These are phyloP conservation scores for Linanthus parryae DNA, from an alignment of 148 eudicot species.

Conservation along the genomic window DNA sequence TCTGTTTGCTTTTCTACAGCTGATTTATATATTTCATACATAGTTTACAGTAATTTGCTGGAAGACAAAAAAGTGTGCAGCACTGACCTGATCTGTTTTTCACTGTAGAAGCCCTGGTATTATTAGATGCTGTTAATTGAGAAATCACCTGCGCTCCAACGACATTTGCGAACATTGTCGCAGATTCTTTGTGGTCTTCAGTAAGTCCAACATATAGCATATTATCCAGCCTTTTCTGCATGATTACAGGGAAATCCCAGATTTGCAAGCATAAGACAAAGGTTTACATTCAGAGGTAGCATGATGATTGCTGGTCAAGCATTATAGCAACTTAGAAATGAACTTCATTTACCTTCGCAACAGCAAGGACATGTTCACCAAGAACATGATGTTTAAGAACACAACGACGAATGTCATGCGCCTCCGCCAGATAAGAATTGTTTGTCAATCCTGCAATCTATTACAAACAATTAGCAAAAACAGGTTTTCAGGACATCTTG, in stretches of 20 bases:
- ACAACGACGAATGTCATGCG: constrained; percentile 84
- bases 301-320: too few relatives aligned
- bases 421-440: constrained; percentile 60
- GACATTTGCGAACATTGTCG: constrained; percentile 70
- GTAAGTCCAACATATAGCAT: constrained; percentile 96
- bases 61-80: constrained; percentile 7
- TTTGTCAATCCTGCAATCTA: constrained; percentile 96
- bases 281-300: too few relatives aligned
- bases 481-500: neutral
- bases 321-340: neutral
- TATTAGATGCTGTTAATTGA: constrained; percentile 44
- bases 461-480: neutral
- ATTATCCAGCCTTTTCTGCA: constrained; percentile 88
- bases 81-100: constrained; percentile 43
- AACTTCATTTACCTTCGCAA: constrained; percentile 66
- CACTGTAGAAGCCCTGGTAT: constrained; percentile 21
- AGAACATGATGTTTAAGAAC: constrained; percentile 57
- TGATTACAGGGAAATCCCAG: constrained; percentile 20
- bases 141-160: constrained; percentile 92
- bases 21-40: neutral
- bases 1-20: too few relatives aligned
- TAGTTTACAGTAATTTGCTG: neutral
- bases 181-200: constrained; percentile 89
- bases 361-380: constrained; percentile 77
- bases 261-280: constrained; percentile 9